Conservation (phyloP, 495 filamentous ascomycete species). For the Penicillium soppii region DNA sequence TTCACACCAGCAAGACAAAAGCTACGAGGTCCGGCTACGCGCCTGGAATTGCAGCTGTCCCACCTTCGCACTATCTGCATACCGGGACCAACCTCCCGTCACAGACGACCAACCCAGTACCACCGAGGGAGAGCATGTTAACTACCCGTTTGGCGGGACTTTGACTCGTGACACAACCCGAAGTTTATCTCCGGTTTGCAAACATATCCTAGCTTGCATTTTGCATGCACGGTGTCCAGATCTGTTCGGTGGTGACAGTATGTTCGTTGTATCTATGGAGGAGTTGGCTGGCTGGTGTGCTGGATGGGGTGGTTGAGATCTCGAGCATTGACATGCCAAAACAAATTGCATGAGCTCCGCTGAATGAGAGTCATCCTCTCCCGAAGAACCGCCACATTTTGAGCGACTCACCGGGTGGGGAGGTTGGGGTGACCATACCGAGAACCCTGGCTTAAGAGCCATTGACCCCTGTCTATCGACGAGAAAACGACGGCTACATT, state of each 20-base stretch:
- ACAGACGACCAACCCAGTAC: slow-evolving; percentile 4
- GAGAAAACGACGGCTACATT: too few species aligned
- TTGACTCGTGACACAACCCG: slow-evolving; percentile 32
- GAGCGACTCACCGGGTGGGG: too few species aligned
- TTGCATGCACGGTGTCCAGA: slow-evolving; percentile 64
- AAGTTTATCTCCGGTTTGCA: slow-evolving; percentile 65
- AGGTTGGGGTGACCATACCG: too few species aligned
- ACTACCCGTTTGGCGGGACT: slow-evolving; percentile 53
- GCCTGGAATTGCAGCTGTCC: slow-evolving; percentile 94
- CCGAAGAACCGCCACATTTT: too few species aligned
- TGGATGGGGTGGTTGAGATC: slow-evolving; percentile 53
- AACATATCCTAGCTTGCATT: slow-evolving; percentile 84
- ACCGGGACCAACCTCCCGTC: slow-evolving; percentile 39
- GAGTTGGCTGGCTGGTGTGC: slow-evolving; percentile 78
- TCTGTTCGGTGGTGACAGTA: slow-evolving; percentile 57
- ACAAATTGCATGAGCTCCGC: not conserved
- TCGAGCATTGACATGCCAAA: not conserved
- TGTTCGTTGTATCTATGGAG: slow-evolving; percentile 49
- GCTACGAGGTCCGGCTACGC: slow-evolving; percentile 67
- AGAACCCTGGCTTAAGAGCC: too few species aligned
- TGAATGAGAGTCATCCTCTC: too few species aligned
- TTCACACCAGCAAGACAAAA: slow-evolving; percentile 25
- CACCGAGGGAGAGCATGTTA: slow-evolving; percentile 4
- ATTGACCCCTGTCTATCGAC: too few species aligned
- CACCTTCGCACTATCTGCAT: slow-evolving; percentile 71